Conservation (phyloP, 148 eudicot species). For the Camellia granthamiana region DNA sequence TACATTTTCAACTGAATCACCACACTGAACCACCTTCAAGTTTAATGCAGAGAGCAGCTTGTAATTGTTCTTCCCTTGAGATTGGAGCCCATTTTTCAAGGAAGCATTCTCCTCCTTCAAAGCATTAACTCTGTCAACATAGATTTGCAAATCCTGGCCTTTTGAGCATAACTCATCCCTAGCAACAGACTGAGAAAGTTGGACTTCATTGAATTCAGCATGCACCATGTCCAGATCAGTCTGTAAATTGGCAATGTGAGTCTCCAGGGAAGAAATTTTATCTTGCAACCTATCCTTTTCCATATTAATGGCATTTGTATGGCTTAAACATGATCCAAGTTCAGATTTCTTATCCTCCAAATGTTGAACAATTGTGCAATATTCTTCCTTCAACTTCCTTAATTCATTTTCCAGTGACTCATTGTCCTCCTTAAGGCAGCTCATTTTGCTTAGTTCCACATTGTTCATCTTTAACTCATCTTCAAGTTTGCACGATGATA, state of each 20-base stretch:
- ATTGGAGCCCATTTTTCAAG: constrained; percentile 41
- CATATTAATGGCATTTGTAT: constrained; percentile 5
- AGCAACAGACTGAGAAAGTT: constrained; percentile 29
- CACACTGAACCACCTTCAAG: constrained; percentile 26
- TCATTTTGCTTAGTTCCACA: constrained; percentile 29
- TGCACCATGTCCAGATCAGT: constrained; percentile 33
- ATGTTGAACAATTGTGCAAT: constrained; percentile 27
- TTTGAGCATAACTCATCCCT: constrained; percentile 33
- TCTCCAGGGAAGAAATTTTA: constrained; percentile 30
- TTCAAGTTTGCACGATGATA: constrained; percentile 27
- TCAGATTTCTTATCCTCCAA: constrained; percentile 45
- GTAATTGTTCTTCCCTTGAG: constrained; percentile 22
- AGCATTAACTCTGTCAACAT: constrained; percentile 21
- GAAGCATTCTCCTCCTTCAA: constrained; percentile 41
- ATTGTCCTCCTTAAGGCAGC: constrained; percentile 40
- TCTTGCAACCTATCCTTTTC: constrained; percentile 39
- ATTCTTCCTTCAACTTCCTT: constrained; percentile 29
- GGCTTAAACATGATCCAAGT: constrained; percentile 23
- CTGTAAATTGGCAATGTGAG: constrained; percentile 30
- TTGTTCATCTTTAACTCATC: constrained; percentile 32
- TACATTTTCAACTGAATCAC: constrained; percentile 28
- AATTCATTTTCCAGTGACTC: constrained; percentile 30
- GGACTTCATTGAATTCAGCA: constrained; percentile 27
- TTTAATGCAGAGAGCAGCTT: constrained; percentile 26
- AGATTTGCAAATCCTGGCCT: constrained; percentile 39